Evolutionary conservation across 495 filamentous ascomycete species (phyloP).

Genomic region (Annulohypoxylon bovei): DNA sequence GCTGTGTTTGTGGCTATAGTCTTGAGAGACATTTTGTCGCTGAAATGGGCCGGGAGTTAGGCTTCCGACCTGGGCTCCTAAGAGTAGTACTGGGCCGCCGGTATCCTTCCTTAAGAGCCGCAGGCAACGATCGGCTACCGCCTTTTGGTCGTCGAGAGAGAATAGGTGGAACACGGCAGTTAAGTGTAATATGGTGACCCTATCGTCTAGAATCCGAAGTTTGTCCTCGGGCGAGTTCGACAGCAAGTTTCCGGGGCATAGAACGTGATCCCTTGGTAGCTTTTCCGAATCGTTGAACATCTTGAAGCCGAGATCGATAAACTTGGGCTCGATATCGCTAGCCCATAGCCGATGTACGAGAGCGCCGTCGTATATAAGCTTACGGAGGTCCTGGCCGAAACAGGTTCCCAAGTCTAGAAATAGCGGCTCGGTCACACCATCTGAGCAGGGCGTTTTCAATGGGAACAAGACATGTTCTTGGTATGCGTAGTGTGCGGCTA

Average conservation of each 20-base stretch:
- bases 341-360: constrained; percentile 55
- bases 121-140: constrained; percentile 36
- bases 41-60: neutral
- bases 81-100: constrained; percentile 31
- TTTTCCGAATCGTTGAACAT: constrained; percentile 48
- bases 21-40: neutral
- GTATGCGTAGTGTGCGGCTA: constrained; percentile 38
- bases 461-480: constrained; percentile 43
- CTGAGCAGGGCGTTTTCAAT: constrained; percentile 25
- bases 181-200: constrained; percentile 40
- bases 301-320: constrained; percentile 62
- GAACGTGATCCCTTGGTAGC: constrained; percentile 56
- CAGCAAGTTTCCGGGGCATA: constrained; percentile 39
- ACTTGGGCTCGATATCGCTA: constrained; percentile 58
- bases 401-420: constrained; percentile 64
- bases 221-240: constrained; percentile 24
- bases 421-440: constrained; percentile 25
- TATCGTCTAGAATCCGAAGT: constrained; percentile 25
- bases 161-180: constrained; percentile 44
- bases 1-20: constrained; percentile 14
- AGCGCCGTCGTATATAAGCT: constrained; percentile 58
- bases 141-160: constrained; percentile 35
- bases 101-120: constrained; percentile 43
- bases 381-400: constrained; percentile 62
- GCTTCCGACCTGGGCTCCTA: constrained; percentile 44